Evolutionary conservation across 1,284 basidiomycete species (phyloP), one percentile per base, ranked within the genome.

Genomic region (Marasmius oreades): DNA sequence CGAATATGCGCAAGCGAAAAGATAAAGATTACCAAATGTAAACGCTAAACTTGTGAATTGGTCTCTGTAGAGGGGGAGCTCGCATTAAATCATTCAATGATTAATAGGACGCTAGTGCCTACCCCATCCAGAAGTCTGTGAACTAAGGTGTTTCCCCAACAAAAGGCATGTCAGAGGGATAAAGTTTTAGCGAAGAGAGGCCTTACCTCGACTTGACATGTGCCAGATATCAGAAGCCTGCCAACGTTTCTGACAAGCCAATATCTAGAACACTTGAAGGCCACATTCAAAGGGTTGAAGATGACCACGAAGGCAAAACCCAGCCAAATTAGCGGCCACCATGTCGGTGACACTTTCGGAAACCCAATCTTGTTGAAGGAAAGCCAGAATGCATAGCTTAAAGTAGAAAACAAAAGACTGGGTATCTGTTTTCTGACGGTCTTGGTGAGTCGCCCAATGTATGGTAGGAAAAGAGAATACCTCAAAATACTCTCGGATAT

Each of bases 321-420:
- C 10, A 98, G 74, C 93, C 95, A 99, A 0, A 90, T 78, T 4
- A 94, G 72, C 0, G 94, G 94, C 92, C 95, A 98, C 0, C 84
- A 73, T 7, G 73, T 75, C 0, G 81, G 73, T 1, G 76, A 92
- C 0, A 86, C 70, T 6, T 67, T 67, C 0, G 78, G 68, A 3
- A 73, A 66, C 1, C 85, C 87, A 14, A 90, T 75, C 5, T 78
- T 79, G 47, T 82, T 70, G 68, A 95, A 93, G 2, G 92, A 90
- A 45, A 97, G 76, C 85, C 88, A 95, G 69, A 96, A 93, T 43
- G 88, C 86, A 64, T 88, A 90, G 55, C 81, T 84, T 1, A 98
- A 80, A 0, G 88, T 80, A n/a, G 85, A 74, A 46, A 95, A 77
- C 18, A 96, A 70, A 59, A 95, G 77, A 12, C 87, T 78, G 0